Evolutionary conservation across 192 early-diverging fungal genomes (phyloP), one percentile per base, ranked within the genome.

Genomic region (Coemansia sp.): DNA sequence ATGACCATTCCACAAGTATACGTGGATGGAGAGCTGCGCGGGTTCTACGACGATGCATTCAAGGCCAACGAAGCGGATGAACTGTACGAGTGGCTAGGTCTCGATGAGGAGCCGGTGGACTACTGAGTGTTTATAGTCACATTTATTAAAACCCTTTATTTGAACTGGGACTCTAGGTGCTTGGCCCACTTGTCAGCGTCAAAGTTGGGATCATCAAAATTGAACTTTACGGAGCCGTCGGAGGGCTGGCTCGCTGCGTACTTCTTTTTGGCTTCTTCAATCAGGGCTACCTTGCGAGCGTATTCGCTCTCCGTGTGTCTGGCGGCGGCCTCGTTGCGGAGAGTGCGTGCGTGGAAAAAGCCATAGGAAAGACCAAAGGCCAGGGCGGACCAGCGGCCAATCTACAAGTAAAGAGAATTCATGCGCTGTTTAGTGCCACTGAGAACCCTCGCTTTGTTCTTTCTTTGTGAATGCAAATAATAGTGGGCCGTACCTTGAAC

Each of bases 1-100:
- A 85, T 74, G 76, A 72, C 73, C 0, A 77, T 84, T 53, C 84
- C 84, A 11, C 78, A 81, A 69, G 43, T 85, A 1, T 82, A 72
- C 56, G 83, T 84, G 35, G 81, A 85, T 18, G 82, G 79, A 55
- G 82, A 85, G 48, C 67, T 81, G 46, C 74, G 71, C 34, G 82
- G 78, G 31, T 72, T 78, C 31, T 85, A 62, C 58, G 83, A 82
- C 16, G 79, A 85, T 24, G 78, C 73, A 11, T 82, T 77, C 58
- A 73, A 82, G 48, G 79, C 74, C 35, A 78, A 79, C 65, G 83
- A 85, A 59, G 38, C 23, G 9, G 79, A 74, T 33, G 73, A 85
- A 59, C 68, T 85, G 39, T 75, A 76, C 59, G 79, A 82, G 40
- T 79, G 76, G 67, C 67, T 85, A 16, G 73, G 83, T 2, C 60